Evolutionary conservation across 495 filamentous ascomycete species (phyloP).

Genomic region (Penicillium waksmanii): DNA sequence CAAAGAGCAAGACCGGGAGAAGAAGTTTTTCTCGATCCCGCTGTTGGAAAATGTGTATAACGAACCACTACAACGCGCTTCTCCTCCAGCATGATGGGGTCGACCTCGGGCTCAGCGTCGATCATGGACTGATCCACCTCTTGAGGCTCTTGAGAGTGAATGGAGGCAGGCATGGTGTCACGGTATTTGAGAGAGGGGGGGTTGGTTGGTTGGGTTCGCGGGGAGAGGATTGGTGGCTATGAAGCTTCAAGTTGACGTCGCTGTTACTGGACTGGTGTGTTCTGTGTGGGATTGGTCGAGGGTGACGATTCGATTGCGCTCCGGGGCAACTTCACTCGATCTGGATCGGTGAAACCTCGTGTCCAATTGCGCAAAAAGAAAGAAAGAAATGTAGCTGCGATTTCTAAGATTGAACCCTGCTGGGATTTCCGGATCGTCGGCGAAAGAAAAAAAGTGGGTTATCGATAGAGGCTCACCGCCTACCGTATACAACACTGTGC

Average conservation of each 20-base stretch:
- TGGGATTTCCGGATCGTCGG: not conserved
- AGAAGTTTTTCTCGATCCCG: too few species aligned
- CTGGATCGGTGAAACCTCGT: too few species aligned
- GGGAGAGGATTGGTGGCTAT: slow-evolving; percentile 1
- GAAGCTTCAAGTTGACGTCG: not conserved
- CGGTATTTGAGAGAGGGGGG: not conserved
- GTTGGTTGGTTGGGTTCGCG: not conserved
- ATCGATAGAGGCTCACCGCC: slow-evolving; percentile 38
- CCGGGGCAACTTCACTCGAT: too few species aligned
- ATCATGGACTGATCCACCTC: slow-evolving; percentile 58
- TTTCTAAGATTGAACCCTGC: too few species aligned
- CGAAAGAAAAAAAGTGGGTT: slow-evolving; percentile 34
- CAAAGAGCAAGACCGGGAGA: too few species aligned
- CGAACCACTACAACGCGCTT: slow-evolving; percentile 62
- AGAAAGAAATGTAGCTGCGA: too few species aligned
- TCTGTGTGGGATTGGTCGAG: not conserved
- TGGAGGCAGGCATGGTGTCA: slow-evolving; percentile 47
- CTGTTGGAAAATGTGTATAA: slow-evolving; percentile 4
- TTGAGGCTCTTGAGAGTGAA: slow-evolving; percentile 40
- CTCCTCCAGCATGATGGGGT: slow-evolving; percentile 50
- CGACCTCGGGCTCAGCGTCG: slow-evolving; percentile 40
- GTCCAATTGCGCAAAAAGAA: too few species aligned
- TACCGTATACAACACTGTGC: slow-evolving; percentile 1
- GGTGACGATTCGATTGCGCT: too few species aligned
- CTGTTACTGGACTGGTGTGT: not conserved